Evolutionary conservation across 805 yeast genomes (phyloP), one percentile per base, ranked within the genome.

Genomic region (Saturnispora quitensis): DNA sequence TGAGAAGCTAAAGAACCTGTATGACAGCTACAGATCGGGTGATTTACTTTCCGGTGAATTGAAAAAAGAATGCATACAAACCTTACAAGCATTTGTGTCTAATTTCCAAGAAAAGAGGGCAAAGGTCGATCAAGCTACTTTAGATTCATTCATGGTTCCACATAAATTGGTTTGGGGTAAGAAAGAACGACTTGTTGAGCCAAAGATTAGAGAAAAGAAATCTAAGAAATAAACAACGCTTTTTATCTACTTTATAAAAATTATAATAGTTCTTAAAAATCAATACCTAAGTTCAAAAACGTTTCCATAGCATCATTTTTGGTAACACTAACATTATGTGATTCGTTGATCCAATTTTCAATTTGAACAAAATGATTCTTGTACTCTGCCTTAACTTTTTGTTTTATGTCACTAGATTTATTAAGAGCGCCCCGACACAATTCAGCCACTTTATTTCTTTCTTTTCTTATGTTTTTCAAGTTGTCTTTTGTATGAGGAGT

Each of bases 11-110:
- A 74, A 73, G 50, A 70, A 75, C 45, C 71, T 84, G 60, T 78
- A 81, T 53, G 76, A 78, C 40, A 77, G 75, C 40, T 93, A 93
- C 71, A 80, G 74, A 65, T 69, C 73, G 48, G 99, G 99, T 55
- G 89, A 86, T 55, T 67, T 93, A 53, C 74, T 91, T 59, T 86
- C 95, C 40, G 96, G 98, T 57, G 98, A 93, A 70, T 78, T 93
- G 83, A 93, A 93, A 76, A 82, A 86, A 59, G 74, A 81, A 55
- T 88, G 97, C 68, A 87, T 87, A 63, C 84, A 81, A 52, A 81
- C 81, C 17, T 74, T 93, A 62, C 93, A 86, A 68, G 79, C 80
- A 56, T 87, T 85, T 62, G 95, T 93, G 33, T 76, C 73, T 51
- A 83, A 68, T 18, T 93, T 90, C 77, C 99, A 93, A 74, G 86